Evolutionary conservation across 1,139 yeast species (phyloP), one percentile per base, ranked within the genome.

Genomic region (Saccharomyces hybrid): DNA sequence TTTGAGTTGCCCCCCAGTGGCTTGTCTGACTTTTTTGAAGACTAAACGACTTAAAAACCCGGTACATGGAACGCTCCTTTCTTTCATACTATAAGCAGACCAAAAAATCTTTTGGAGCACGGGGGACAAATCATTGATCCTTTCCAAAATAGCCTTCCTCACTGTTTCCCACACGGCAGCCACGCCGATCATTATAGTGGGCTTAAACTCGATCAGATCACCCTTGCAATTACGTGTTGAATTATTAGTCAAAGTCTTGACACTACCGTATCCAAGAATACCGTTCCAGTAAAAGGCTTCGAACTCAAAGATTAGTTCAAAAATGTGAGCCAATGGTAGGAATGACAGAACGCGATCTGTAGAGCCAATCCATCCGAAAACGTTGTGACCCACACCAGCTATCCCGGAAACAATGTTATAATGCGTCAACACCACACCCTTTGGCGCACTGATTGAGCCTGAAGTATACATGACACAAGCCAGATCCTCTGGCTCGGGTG

Each of bases 111-210:
- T 87, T 74, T 90, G 97, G 46, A 81, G 78, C 41, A 86, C 62
- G 16, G 82, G 65, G 13, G 97, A 88, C 66, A 79, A 79, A 64
- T 82, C 81, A 61, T 78, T 76, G 58, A 95, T 79, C 74, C 90
- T 91, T 54, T 82, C 80, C 59, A 88, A 63, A 56, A 93, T 87
- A 56, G 99, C 99, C 76, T 93, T 93, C 73, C 95, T 86, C 58
- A 93, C 89, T 31, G 86, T 80, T 76, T 93, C 99, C 97, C 97
- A 95, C 54, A 93, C 98, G 2, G 99, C 97, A 16, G 99, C 97
- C 55, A 95, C 99, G 70, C 97, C 99, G 61, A 90, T 97, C 97
- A 93, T 88, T 62, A 93, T 75, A 9, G 97, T 87, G 58, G 99
- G 99, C 71, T 82, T 79, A 73, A 89, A 88, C 68, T 87, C 90